These are phyloP conservation scores for Petasospora rhodanensis DNA, from an alignment of 1,139 yeast species.

Conservation along the genomic window DNA sequence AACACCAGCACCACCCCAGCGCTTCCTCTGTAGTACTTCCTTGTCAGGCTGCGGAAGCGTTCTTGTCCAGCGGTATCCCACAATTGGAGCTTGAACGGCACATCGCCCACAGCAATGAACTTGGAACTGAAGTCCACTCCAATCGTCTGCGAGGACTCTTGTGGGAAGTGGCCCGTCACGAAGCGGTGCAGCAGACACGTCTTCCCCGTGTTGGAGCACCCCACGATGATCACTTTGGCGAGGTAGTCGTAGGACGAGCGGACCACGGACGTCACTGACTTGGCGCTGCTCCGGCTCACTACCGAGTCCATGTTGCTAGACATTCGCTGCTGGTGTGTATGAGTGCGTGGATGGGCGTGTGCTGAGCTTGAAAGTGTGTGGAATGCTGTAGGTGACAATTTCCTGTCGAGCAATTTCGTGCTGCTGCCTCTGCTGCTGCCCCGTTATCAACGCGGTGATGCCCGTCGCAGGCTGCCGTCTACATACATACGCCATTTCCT, in stretches of 20 bases:
- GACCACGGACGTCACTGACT: conserved; percentile 8
- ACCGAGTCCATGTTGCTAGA: no score
- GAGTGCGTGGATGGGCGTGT: no score
- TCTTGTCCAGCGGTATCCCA: conserved; percentile 98
- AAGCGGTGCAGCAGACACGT: conserved; percentile 16
- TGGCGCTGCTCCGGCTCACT: conserved; percentile 4
- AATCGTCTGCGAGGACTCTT: conserved; percentile 6
- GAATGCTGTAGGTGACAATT: no score
- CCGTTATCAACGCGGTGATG: no score
- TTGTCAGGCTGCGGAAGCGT: conserved; percentile 82
- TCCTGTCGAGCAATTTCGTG: no score
- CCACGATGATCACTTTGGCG: conserved; percentile 18
- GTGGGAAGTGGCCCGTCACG: conserved; percentile 7
- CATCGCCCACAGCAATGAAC: conserved; percentile 2
- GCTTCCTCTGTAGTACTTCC: conserved; percentile 87
- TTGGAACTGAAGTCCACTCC: conserved; percentile 10
- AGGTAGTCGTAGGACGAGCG: conserved; percentile 14
- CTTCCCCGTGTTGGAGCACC: conserved; percentile 18
- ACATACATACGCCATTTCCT: no score
- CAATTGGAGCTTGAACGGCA: conserved; percentile 58
- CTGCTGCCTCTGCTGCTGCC: no score
- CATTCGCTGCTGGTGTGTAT: no score
- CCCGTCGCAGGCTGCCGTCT: no score
- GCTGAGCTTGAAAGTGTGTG: no score
- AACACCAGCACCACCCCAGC: conserved; percentile 78